Percentiles rank a stretch among this genome's conserved stretches.
These are phyloP conservation scores for Dendrothele bispora DNA, from an alignment of 768 basidiomycete genomes.

Conservation along the genomic window DNA sequence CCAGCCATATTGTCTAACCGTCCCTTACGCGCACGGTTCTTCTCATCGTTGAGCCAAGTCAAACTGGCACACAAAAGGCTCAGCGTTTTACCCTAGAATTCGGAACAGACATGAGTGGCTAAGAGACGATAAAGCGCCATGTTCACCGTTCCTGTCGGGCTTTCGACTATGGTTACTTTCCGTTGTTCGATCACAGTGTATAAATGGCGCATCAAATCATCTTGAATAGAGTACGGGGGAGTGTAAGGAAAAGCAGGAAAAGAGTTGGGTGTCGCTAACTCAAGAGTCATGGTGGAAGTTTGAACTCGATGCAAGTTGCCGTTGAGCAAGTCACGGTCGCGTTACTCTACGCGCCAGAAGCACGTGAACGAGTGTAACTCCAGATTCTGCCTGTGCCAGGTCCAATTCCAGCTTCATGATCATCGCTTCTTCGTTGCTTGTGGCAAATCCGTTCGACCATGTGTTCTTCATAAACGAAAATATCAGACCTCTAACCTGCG, in stretches of 20 bases:
- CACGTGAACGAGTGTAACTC: too few species aligned
- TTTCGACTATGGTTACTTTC: slow-evolving; percentile 82
- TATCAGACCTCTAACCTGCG: too few species aligned
- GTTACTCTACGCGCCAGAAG: too few species aligned
- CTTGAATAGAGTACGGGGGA: slow-evolving; percentile 82
- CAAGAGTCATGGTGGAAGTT: slow-evolving; percentile 26
- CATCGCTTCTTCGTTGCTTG: too few species aligned
- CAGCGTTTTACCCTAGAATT: slow-evolving; percentile 77
- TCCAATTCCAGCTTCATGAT: too few species aligned
- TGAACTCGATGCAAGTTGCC: too few species aligned
- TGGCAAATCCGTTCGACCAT: too few species aligned
- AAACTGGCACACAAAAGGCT: slow-evolving; percentile 76
- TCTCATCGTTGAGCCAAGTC: slow-evolving; percentile 74
- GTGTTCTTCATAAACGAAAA: too few species aligned
- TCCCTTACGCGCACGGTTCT: slow-evolving; percentile 67
- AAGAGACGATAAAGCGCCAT: background rate
- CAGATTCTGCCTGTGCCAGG: too few species aligned
- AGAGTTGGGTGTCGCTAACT: slow-evolving; percentile 58
- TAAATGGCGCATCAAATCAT: slow-evolving; percentile 84
- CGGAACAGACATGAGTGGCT: background rate
- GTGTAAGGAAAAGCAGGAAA: slow-evolving; percentile 87
- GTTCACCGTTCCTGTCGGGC: slow-evolving; percentile 84
- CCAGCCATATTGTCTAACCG: slow-evolving; percentile 44
- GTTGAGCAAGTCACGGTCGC: too few species aligned
- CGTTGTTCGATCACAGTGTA: slow-evolving; percentile 75